Evolutionary conservation across 2,329 filamentous ascomycete genomes (phyloP).

Genomic region (Plenodomus tracheiphilus): DNA sequence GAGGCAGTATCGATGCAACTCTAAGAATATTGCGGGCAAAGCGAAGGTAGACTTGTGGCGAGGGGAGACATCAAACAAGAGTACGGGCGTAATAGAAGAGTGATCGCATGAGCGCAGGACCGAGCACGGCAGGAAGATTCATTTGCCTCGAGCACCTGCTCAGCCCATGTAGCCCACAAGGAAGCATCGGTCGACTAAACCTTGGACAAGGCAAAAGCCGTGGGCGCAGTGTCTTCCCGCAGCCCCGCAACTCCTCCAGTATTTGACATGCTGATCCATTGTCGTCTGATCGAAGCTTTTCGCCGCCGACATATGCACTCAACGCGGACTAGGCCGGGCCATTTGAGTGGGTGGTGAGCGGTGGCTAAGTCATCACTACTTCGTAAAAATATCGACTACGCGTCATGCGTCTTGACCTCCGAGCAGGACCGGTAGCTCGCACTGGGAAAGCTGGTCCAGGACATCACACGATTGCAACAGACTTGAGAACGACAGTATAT

Average conservation of each 20-base stretch:
- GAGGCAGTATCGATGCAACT: not conserved
- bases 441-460: too few relatives aligned
- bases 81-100: not conserved
- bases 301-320: conserved; percentile 8
- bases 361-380: conserved; percentile 6
- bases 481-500: conserved; percentile 30
- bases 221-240: conserved; percentile 5
- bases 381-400: not conserved
- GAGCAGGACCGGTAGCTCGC: too few relatives aligned
- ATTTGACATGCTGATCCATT: conserved; percentile 1
- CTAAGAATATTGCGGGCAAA: conserved; percentile 3
- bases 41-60: not conserved
- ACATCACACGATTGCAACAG: too few relatives aligned
- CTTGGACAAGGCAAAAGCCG: conserved; percentile 3
- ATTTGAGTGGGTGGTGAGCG: conserved; percentile 7
- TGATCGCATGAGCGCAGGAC: conserved; percentile 9
- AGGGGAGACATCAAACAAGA: conserved; percentile 1
- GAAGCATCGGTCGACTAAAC: conserved; percentile 1
- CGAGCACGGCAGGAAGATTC: not conserved
- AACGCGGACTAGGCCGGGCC: conserved; percentile 11
- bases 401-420: conserved; percentile 9
- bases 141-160: not conserved
- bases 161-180: not conserved
- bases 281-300: conserved; percentile 11
- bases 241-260: conserved; percentile 7